phyloP scores from a whole-genome alignment of 345 rosid species.

The Citrus inodora region DNA sequence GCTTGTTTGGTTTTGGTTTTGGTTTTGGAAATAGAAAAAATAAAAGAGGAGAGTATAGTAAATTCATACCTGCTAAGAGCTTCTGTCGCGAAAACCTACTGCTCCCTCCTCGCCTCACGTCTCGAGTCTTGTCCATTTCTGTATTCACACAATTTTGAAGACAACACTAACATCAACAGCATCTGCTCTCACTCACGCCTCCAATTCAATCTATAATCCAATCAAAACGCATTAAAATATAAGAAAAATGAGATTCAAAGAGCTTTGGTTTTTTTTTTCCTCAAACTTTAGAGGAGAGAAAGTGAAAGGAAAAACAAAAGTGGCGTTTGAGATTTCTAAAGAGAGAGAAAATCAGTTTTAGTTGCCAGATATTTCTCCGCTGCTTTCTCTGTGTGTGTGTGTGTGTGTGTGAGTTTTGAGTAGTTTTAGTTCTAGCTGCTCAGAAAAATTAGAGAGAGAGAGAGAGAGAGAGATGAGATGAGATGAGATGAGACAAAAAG shows the following conservation, averaged over 20 bases:
- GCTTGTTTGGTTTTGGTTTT: constrained; percentile 13
- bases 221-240: neutral
- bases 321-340: constrained; percentile 26
- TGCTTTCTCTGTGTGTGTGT: constrained; percentile 14
- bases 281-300: neutral
- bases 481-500: constrained; percentile 20
- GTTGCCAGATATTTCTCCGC: constrained; percentile 30
- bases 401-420: constrained; percentile 2
- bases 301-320: neutral
- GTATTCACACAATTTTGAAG: constrained; percentile 13
- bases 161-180: constrained; percentile 2
- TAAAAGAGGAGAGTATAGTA: neutral
- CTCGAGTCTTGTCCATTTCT: constrained; percentile 63
- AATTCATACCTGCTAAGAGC: constrained; percentile 46
- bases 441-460: neutral
- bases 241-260: neutral
- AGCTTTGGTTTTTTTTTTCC: neutral
- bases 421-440: neutral
- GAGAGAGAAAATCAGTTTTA: constrained; percentile 21
- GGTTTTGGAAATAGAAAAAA: neutral
- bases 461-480: neutral
- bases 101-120: constrained; percentile 58
- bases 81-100: constrained; percentile 50
- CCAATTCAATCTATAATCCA: constrained; percentile 2
- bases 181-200: constrained; percentile 14